Evolutionary conservation across 2,329 filamentous ascomycete genomes (phyloP), one percentile per base, ranked within the genome.

Genomic region (Rhynchosporium secalis): DNA sequence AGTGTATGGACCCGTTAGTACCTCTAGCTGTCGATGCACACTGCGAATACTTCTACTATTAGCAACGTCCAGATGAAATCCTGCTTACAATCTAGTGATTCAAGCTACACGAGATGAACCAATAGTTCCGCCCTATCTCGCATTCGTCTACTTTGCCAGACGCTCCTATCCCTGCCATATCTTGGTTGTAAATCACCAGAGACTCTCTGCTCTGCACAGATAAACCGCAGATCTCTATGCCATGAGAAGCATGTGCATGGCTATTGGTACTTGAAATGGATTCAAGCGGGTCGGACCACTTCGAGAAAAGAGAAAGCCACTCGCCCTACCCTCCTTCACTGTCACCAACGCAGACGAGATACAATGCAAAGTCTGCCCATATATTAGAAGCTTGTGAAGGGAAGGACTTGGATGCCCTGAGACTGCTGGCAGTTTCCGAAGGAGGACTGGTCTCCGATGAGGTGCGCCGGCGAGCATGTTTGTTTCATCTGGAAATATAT

Each of bases 391-490:
- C 89, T 36, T 91, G 88, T 76, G 78, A 77, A 65, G 76, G 76
- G 71, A 79, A 75, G 57, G 83, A 91, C 72, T 74, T 88, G 41
- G 75, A 80, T 41, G 76, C 77, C 48, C 79, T 92, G 60, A 79
- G 83, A 64, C 71, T 71, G 12, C 78, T 89, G 64, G 88, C 89
- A 45, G 81, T 83, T 57, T 84, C 85, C 1, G 76, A 79, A 58
- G 88, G 86, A n/a, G 89, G 89, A 20, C 81, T 92, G 65, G 72
- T 91, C 61, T 81, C 80, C 26, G 89, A 92, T 73, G 77, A 80
- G 33, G 75, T 95, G 66, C 88, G 93, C 68, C 83, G 84, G 72
- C 78, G 80, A 75, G 92, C 91, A 69, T 97, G 94, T 96, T 84
- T 77, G 90, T 84, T 40, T 65, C 54, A 61, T 67, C 46, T 15